Base-by-base conservation (phyloP, 2,329 filamentous ascomycete species). In the Diaporthe citriasiana region DNA sequence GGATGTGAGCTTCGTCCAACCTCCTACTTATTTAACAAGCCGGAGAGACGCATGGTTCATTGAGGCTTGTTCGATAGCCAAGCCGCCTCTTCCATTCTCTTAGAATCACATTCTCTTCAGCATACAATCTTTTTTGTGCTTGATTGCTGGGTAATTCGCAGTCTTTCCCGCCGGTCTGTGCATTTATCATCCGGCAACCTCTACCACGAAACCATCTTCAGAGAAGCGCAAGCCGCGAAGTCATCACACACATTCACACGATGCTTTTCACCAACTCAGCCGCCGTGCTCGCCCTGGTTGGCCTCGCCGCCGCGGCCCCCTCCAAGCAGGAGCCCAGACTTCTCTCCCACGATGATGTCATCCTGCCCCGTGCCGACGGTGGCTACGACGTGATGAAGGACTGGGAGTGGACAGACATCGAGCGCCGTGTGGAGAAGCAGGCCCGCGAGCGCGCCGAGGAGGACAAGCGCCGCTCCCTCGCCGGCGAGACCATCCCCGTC, bases 61-160 rank as follows among this genome's bases (percentile, higher is more conserved):
- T 45, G 60, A 66, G 42, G 60, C 60, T 51, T 66, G 60, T 51
- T 51, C 45, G 8, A 35, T 51, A 66, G 42, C 60, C 60, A 66
- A 66, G 60, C 60, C 60, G 60, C 60, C 22, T 66, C 60, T 66
- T 66, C 60, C 60, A 66, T 66, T 66, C 60, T 66, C 60, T 66
- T 15, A 66, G 30, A 22, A 66, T 10, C 45, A 38, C 19, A 66
- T 66, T 66, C 60, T 25, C 42, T 66, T 66, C 60, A 51, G 60
- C 42, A 35, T 51, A 66, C 60, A 66, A 22, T 66, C 60, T 51
- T 66, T 66, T 50, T 50, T n/a, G 42, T 33, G 27, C 45, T 47
- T 38, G 60, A 50, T 66, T 66, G 30, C 45, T 25, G 51, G 27
- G 30, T 47, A 51, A 33, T 17, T 50, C 45, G 35, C 60, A 66